Conservation (phyloP, 257 asterid species). For the Gynochthodes officinalis region DNA sequence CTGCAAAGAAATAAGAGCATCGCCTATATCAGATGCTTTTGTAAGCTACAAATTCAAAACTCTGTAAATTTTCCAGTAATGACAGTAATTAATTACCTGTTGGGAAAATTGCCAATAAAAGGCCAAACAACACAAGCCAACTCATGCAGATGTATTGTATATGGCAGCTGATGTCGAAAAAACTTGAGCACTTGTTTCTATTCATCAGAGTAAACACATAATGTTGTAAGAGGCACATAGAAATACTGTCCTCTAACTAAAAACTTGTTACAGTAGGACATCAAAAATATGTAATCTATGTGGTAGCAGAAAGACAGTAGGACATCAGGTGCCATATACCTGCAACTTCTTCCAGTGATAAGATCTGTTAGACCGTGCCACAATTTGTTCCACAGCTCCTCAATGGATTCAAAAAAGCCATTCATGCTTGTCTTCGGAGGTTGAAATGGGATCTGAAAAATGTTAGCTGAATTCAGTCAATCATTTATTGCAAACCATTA, state of each 20-base stretch:
- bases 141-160: constrained; percentile 77
- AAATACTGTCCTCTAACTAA: not conserved
- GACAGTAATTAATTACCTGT: constrained; percentile 46
- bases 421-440: constrained; percentile 66
- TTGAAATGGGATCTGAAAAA: constrained; percentile 70
- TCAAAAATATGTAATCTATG: too few species aligned
- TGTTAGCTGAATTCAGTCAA: constrained; percentile 2
- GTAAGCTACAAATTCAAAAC: constrained; percentile 6
- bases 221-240: constrained; percentile 9
- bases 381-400: constrained; percentile 61
- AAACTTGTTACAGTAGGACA: not conserved
- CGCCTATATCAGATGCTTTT: constrained; percentile 1
- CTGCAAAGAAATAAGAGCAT: constrained; percentile 35
- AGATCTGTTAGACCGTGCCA: constrained; percentile 59
- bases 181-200: constrained; percentile 77
- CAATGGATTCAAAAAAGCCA: constrained; percentile 77
- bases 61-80: constrained; percentile 5
- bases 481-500: not conserved
- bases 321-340: constrained; percentile 32
- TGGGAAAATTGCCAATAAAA: constrained; percentile 73
- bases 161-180: constrained; percentile 89
- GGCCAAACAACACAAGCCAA: constrained; percentile 78
- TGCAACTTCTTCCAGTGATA: constrained; percentile 82
- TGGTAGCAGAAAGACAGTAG: not conserved
- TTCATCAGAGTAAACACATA: constrained; percentile 20